Evolutionary conservation across 768 basidiomycete genomes (phyloP).

Genomic region (Mycena pura): DNA sequence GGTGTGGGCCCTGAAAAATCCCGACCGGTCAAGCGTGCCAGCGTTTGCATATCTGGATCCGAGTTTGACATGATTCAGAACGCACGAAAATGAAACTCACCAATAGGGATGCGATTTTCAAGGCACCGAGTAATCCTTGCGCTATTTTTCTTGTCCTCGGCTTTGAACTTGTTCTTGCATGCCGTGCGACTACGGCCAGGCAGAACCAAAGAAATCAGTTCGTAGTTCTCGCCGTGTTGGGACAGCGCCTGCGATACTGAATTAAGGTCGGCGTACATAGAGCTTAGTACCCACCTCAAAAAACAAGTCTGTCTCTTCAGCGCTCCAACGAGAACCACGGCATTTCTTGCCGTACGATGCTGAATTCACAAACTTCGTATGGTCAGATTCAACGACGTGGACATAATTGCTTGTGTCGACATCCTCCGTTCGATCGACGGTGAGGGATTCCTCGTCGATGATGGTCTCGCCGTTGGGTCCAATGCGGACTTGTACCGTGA

Average conservation of each 20-base stretch:
- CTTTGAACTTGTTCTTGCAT: constrained; percentile 93
- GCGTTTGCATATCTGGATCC: constrained; percentile 67
- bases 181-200: constrained; percentile 87
- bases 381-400: constrained; percentile 83
- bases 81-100: constrained; percentile 46
- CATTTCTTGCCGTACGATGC: constrained; percentile 81
- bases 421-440: constrained; percentile 76
- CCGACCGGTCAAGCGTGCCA: constrained; percentile 83
- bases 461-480: constrained; percentile 88
- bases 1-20: constrained; percentile 86
- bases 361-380: constrained; percentile 86
- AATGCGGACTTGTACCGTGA: constrained; percentile 85
- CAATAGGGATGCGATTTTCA: constrained; percentile 78
- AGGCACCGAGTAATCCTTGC: constrained; percentile 78
- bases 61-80: neutral
- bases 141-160: constrained; percentile 84
- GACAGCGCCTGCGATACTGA: constrained; percentile 69
- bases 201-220: constrained; percentile 85
- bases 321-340: constrained; percentile 86
- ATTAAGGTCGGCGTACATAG: constrained; percentile 5
- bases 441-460: constrained; percentile 84
- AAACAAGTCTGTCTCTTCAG: constrained; percentile 89
- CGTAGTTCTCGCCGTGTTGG: constrained; percentile 93
- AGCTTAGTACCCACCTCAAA: constrained; percentile 65
- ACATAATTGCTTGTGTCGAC: constrained; percentile 75